Conservation (phyloP, 2,329 filamentous ascomycete species). For the Phialemonium atrogriseum region DNA sequence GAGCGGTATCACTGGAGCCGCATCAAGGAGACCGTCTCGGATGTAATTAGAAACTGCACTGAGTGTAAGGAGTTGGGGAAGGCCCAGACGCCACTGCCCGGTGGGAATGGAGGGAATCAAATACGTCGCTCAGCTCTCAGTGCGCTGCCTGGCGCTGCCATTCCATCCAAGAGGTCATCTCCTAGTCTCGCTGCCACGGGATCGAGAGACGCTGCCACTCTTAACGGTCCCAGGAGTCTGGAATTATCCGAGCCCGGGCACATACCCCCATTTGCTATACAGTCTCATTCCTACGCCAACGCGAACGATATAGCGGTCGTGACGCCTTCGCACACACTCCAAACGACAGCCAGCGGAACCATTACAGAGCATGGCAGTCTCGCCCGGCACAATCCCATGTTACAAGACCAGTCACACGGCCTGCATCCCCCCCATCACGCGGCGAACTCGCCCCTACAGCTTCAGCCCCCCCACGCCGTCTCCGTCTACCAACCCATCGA, state of each 20-base stretch:
- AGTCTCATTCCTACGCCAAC: conserved; percentile 35
- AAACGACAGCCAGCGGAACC: conserved; percentile 15
- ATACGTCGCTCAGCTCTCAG: too few relatives aligned
- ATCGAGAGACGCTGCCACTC: conserved; percentile 5
- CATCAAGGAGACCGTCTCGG: conserved; percentile 94
- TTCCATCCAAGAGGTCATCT: conserved; percentile 14
- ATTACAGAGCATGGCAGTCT: conserved; percentile 17
- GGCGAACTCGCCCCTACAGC: conserved; percentile 15
- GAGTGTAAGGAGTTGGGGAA: conserved; percentile 80
- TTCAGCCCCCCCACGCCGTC: conserved; percentile 19
- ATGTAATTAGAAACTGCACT: conserved; percentile 84
- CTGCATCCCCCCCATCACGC: conserved; percentile 25
- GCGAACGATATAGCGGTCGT: conserved; percentile 39
- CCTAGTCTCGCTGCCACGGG: conserved; percentile 10
- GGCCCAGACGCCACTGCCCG: conserved; percentile 23
- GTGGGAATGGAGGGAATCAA: too few relatives aligned
- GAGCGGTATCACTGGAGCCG: conserved; percentile 95
- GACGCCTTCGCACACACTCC: conserved; percentile 18
- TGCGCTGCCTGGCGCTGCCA: conserved; percentile 6
- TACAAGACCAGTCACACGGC: conserved; percentile 19
- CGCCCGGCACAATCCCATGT: conserved; percentile 18
- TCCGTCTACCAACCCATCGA: conserved; percentile 48
- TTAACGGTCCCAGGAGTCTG: neutral
- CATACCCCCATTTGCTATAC: conserved; percentile 18
- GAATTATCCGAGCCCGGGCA: conserved; percentile 9